phyloP scores from a whole-genome alignment of 2,329 filamentous ascomycete genomes.

The Microdochium paspali region DNA sequence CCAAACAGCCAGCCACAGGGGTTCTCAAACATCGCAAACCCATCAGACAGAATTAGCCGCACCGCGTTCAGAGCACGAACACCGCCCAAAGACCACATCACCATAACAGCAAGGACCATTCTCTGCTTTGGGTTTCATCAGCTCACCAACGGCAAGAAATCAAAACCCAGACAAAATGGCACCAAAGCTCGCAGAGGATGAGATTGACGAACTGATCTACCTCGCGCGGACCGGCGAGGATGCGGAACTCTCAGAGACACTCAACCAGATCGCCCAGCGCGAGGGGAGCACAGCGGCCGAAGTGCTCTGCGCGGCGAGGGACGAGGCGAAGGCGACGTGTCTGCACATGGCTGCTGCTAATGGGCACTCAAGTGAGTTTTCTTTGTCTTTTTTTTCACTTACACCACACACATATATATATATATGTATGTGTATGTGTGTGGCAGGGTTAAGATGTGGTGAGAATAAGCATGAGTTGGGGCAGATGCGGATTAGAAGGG shows the following conservation, averaged over 20 bases:
- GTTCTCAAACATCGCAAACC: neutral
- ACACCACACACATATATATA: too few relatives aligned
- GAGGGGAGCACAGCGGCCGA: slow-evolving; percentile 51
- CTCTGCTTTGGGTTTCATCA: too few relatives aligned
- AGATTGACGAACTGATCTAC: slow-evolving; percentile 89
- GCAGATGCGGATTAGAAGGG: too few relatives aligned
- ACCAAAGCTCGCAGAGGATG: slow-evolving; percentile 58
- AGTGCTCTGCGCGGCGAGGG: slow-evolving; percentile 58
- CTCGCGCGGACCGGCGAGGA: slow-evolving; percentile 71
- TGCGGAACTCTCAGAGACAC: slow-evolving; percentile 50
- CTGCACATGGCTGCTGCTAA: slow-evolving; percentile 93
- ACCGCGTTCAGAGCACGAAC: neutral
- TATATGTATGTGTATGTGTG: too few relatives aligned
- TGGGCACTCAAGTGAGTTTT: slow-evolving; percentile 62
- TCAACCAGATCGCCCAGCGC: slow-evolving; percentile 51
- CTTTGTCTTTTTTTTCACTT: neutral
- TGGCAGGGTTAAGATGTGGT: too few relatives aligned
- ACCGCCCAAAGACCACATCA: neutral
- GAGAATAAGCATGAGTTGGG: too few relatives aligned
- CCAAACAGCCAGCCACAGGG: neutral
- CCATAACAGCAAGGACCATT: slow-evolving; percentile 1
- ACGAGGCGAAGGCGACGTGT: slow-evolving; percentile 63
- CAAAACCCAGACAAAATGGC: slow-evolving; percentile 25
- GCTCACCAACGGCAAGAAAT: too few relatives aligned
- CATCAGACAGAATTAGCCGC: too few relatives aligned